Evolutionary conservation across 1,139 yeast species (phyloP).

Genomic region (Ashbya aceris): DNA sequence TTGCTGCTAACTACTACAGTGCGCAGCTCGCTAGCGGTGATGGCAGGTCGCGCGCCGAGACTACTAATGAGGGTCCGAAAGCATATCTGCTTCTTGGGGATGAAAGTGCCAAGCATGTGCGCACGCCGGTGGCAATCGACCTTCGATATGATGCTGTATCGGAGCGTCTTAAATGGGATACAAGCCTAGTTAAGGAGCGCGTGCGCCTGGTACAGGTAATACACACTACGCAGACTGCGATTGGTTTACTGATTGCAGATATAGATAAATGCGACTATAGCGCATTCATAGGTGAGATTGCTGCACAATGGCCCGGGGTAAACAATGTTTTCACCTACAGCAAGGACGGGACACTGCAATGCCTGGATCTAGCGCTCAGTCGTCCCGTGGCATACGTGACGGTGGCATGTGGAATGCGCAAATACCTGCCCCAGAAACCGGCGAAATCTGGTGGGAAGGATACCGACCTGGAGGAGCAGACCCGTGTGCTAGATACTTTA

Average conservation of each 20-base stretch:
- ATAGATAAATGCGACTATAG: conserved; percentile 5
- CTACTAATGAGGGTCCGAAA: neutral
- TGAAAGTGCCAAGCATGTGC: neutral
- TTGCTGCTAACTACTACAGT: neutral
- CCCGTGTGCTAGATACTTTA: conserved; percentile 10
- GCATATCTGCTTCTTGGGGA: conserved; percentile 1
- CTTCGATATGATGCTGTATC: neutral
- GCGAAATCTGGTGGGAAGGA: neutral
- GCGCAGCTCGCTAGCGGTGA: neutral
- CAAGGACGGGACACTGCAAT: neutral
- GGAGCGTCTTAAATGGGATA: neutral
- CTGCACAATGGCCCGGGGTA: neutral
- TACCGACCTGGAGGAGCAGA: conserved; percentile 7
- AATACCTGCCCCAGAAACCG: neutral
- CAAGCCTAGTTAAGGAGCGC: neutral
- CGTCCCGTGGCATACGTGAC: conserved; percentile 1
- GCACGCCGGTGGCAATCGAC: conserved; percentile 1
- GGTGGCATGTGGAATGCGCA: neutral
- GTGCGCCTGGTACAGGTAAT: neutral
- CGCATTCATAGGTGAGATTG: neutral
- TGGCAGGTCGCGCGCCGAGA: neutral
- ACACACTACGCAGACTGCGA: neutral
- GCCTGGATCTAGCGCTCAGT: conserved; percentile 1
- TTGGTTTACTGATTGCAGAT: conserved; percentile 5
- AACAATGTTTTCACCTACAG: conserved; percentile 1